Evolutionary conservation across 176 grass and related monocot genomes (phyloP).

Genomic region (Poa annua): DNA sequence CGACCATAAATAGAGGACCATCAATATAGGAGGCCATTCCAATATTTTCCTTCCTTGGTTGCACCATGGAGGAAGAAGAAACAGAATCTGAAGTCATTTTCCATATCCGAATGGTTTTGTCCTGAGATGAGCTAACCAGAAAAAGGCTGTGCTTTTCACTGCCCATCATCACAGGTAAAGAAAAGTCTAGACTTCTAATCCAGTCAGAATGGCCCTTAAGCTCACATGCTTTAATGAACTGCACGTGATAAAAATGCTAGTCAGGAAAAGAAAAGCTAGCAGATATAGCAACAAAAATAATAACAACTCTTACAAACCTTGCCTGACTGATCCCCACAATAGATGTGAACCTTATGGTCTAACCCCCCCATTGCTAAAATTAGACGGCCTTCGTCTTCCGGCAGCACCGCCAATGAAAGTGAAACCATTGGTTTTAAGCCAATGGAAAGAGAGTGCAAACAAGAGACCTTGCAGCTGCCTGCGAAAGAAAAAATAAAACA

Average conservation of each 20-base stretch:
- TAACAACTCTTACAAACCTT: slow-evolving; percentile 59
- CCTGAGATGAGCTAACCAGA: slow-evolving; percentile 94
- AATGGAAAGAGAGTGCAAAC: slow-evolving; percentile 73
- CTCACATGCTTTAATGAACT: slow-evolving; percentile 84
- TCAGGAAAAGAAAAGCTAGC: slow-evolving; percentile 30
- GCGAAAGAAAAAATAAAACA: slow-evolving; percentile 26
- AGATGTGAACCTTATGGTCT: slow-evolving; percentile 93
- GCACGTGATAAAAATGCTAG: slow-evolving; percentile 33
- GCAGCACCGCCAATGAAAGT: slow-evolving; percentile 77
- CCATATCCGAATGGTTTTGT: slow-evolving; percentile 96
- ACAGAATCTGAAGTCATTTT: slow-evolving; percentile 63
- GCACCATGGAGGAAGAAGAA: slow-evolving; percentile 39
- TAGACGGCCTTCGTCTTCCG: slow-evolving; percentile 48
- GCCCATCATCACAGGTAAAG: slow-evolving; percentile 59
- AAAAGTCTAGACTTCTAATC: slow-evolving; percentile 97
- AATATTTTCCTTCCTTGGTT: slow-evolving; percentile 58
- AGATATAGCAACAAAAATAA: background rate
- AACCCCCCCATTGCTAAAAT: slow-evolving; percentile 97
- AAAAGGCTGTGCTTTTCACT: slow-evolving; percentile 68
- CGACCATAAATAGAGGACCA: slow-evolving; percentile 69
- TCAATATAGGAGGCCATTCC: slow-evolving; percentile 89
- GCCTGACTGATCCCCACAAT: slow-evolving; percentile 62
- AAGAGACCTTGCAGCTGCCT: slow-evolving; percentile 77
- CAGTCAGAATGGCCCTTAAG: slow-evolving; percentile 98
- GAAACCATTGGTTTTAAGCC: slow-evolving; percentile 95